Percentiles rank a stretch among this genome's conserved stretches.
Evolutionary conservation across 108 stramenopile species (phyloP).

Genomic region (Fragilariopsis cylindrus): DNA sequence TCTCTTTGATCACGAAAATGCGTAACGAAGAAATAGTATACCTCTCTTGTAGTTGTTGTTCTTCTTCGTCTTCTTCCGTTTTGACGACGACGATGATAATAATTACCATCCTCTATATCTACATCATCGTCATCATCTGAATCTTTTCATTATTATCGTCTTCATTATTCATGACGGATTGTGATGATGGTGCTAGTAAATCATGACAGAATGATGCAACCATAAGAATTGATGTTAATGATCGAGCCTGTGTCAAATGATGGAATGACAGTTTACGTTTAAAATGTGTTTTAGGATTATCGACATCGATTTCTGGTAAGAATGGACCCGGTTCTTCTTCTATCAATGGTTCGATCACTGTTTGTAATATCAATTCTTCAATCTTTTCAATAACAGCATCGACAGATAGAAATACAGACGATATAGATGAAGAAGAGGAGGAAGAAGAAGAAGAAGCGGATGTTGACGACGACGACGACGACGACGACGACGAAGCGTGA

Average conservation of each 20-base stretch:
- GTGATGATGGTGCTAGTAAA: slow-evolving; percentile 36
- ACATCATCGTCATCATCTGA: not conserved
- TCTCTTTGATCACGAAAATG: slow-evolving; percentile 80
- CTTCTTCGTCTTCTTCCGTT: slow-evolving; percentile 12
- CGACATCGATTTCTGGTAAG: slow-evolving; percentile 6
- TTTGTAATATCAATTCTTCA: slow-evolving; percentile 1
- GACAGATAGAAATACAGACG: not conserved
- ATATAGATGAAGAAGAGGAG: not conserved
- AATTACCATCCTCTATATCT: not conserved
- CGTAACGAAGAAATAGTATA: slow-evolving; percentile 85
- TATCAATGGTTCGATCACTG: slow-evolving; percentile 7
- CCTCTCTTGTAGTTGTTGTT: slow-evolving; percentile 83
- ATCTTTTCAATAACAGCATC: not conserved
- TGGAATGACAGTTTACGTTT: slow-evolving; percentile 17
- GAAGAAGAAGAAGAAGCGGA: not conserved
- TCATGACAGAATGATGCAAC: slow-evolving; percentile 65
- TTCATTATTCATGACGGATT: no score
- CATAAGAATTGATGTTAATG: slow-evolving; percentile 56
- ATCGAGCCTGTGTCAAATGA: slow-evolving; percentile 52
- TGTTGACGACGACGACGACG: no score
- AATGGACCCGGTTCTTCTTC: not conserved
- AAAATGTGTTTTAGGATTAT: not conserved
- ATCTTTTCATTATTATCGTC: not conserved
- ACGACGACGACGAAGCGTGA: no score
- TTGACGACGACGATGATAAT: not conserved